Evolutionary conservation across 495 filamentous ascomycete species (phyloP).

Genomic region (Sporormia fimetaria): DNA sequence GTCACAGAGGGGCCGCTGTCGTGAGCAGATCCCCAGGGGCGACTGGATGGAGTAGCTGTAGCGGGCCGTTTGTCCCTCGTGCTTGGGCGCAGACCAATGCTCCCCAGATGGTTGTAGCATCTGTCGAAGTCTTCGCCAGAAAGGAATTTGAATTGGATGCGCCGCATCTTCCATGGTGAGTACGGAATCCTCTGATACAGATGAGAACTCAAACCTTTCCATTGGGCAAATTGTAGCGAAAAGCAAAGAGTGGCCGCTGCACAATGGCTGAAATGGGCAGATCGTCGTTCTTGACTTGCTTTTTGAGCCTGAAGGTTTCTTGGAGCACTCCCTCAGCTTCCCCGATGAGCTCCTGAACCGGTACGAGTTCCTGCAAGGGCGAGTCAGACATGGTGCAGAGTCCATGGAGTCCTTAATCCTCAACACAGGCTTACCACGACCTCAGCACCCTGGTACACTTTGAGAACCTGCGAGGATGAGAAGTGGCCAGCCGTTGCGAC

Average conservation of each 20-base stretch:
- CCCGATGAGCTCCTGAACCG: constrained; percentile 13
- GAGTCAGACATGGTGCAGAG: neutral
- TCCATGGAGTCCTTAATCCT: neutral
- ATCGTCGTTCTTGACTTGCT: constrained; percentile 16
- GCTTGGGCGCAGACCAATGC: constrained; percentile 28
- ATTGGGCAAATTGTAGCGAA: constrained; percentile 22
- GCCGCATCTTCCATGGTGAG: constrained; percentile 30
- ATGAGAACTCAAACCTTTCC: constrained; percentile 9
- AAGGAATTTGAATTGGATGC: constrained; percentile 39
- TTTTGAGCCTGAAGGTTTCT: constrained; percentile 1
- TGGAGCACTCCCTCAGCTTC: constrained; percentile 2
- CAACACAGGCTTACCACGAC: constrained; percentile 30
- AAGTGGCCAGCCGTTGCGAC: constrained; percentile 18
- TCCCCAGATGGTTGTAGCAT: constrained; percentile 26
- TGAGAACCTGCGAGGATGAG: constrained; percentile 25
- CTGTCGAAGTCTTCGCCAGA: constrained; percentile 31
- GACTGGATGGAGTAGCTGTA: neutral
- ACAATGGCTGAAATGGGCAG: constrained; percentile 22
- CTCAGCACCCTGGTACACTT: constrained; percentile 33
- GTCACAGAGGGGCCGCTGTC: too few relatives aligned
- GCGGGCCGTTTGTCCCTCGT: neutral
- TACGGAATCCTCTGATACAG: neutral
- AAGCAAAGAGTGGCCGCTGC: constrained; percentile 17
- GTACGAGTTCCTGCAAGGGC: constrained; percentile 13
- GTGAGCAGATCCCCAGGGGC: neutral